These are phyloP conservation scores for Phytophthora chlamydospora DNA, from an alignment of 352 stramenopile genomes.

Conservation along the genomic window DNA sequence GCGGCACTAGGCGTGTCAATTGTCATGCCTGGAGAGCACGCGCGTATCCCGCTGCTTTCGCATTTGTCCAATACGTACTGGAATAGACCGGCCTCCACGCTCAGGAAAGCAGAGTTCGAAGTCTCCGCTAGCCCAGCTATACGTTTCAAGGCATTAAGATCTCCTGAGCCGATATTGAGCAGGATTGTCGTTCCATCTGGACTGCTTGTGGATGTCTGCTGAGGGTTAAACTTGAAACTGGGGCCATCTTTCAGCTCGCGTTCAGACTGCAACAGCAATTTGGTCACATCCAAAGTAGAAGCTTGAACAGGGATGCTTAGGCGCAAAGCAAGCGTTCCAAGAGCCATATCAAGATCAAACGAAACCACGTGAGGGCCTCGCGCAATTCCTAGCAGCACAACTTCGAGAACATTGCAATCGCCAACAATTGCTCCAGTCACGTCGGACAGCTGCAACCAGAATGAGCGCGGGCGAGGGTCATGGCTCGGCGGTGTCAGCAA, in stretches of 20 bases:
- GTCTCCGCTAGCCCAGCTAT: constrained; percentile 35
- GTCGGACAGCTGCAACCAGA: constrained; percentile 56
- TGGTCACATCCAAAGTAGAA: constrained; percentile 50
- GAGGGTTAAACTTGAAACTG: constrained; percentile 32
- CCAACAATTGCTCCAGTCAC: constrained; percentile 52
- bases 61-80: constrained; percentile 58
- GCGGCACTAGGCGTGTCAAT: constrained; percentile 15
- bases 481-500: constrained; percentile 50
- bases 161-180: constrained; percentile 40
- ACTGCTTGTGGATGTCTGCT: constrained; percentile 50
- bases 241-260: constrained; percentile 1
- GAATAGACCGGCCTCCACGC: constrained; percentile 39
- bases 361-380: constrained; percentile 43
- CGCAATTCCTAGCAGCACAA: constrained; percentile 44
- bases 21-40: constrained; percentile 39
- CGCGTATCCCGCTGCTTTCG: constrained; percentile 29
- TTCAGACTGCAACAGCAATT: constrained; percentile 52
- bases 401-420: constrained; percentile 51
- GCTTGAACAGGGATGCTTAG: constrained; percentile 45
- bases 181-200: constrained; percentile 48
- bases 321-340: constrained; percentile 40
- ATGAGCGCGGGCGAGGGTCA: constrained; percentile 43
- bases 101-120: constrained; percentile 41
- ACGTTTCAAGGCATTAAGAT: constrained; percentile 62
- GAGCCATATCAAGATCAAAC: constrained; percentile 64